Percentiles rank a stretch among this genome's conserved stretches.
phyloP scores from a whole-genome alignment of 169 alveolate species.

The Plasmodium coatneyi region DNA sequence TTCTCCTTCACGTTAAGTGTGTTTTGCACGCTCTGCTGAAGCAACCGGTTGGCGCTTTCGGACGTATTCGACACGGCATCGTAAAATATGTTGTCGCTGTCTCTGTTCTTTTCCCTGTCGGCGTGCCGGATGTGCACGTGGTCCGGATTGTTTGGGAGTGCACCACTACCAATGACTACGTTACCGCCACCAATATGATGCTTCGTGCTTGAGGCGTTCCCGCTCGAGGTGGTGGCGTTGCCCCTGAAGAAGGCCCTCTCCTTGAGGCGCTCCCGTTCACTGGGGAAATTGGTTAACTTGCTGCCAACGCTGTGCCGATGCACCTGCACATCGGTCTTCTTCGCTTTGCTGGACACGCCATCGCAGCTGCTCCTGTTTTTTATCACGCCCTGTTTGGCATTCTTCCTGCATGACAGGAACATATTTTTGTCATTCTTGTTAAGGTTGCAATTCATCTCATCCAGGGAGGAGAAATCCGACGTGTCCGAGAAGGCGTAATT shows the following conservation, averaged over 20 bases:
- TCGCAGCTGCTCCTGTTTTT: constrained; percentile 65
- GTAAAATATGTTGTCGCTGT: constrained; percentile 37
- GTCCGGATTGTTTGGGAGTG: not conserved
- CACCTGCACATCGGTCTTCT: constrained; percentile 14
- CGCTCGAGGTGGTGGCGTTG: not conserved
- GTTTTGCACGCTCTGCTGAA: constrained; percentile 2
- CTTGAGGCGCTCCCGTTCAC: constrained; percentile 12
- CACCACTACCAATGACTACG: not conserved
- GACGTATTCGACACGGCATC: constrained; percentile 45
- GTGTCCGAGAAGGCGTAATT: constrained; percentile 57
- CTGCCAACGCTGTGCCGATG: constrained; percentile 63
- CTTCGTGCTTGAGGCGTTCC: not conserved
- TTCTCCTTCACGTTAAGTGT: not conserved
- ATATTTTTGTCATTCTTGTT: constrained; percentile 27
- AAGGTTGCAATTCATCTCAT: constrained; percentile 55
- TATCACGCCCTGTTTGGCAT: not conserved
- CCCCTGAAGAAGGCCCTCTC: constrained; percentile 1
- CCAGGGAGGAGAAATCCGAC: constrained; percentile 67
- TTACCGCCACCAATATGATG: not conserved
- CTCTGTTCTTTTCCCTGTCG: constrained; percentile 4
- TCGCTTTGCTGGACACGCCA: constrained; percentile 16
- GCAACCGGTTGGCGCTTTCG: not conserved
- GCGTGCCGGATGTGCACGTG: not conserved
- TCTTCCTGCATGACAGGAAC: not conserved
- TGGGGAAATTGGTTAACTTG: constrained; percentile 8